Percentiles rank a stretch among this genome's conserved stretches.
phyloP scores from a whole-genome alignment of 495 filamentous ascomycete genomes.

The Penicillium maclennaniae region DNA sequence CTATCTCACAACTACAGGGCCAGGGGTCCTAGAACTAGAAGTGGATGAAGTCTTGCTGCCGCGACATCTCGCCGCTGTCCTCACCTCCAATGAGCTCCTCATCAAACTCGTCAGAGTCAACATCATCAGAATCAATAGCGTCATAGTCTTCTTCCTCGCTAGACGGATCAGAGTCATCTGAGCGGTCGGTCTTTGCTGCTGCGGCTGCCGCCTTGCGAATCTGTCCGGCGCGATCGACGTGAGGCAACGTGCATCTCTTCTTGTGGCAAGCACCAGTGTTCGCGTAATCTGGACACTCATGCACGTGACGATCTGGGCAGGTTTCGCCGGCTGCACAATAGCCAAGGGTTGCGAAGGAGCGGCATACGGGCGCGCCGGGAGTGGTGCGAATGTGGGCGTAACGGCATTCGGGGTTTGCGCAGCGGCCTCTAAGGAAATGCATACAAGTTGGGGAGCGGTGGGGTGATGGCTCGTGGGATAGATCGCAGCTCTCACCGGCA shows the following conservation, averaged over 20 bases:
- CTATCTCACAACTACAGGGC: constrained; percentile 16
- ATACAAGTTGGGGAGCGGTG: constrained; percentile 83
- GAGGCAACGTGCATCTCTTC: constrained; percentile 78
- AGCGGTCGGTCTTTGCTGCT: constrained; percentile 43
- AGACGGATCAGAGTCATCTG: constrained; percentile 71
- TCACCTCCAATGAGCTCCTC: constrained; percentile 51
- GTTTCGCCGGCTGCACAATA: constrained; percentile 81
- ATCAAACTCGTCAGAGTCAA: constrained; percentile 83
- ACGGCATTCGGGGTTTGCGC: constrained; percentile 81
- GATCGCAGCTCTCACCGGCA: constrained; percentile 78
- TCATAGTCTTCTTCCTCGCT: constrained; percentile 79
- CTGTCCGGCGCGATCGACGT: constrained; percentile 79
- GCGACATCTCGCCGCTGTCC: constrained; percentile 51
- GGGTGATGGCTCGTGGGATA: constrained; percentile 86
- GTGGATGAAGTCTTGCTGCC: constrained; percentile 67
- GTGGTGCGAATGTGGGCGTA: constrained; percentile 86
- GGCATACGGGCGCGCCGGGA: constrained; percentile 77
- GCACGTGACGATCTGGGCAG: constrained; percentile 79
- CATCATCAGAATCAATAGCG: constrained; percentile 75
- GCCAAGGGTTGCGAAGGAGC: constrained; percentile 77
- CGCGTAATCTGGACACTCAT: constrained; percentile 93
- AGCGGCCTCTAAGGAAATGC: constrained; percentile 88
- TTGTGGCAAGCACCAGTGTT: constrained; percentile 82
- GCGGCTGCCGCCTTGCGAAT: constrained; percentile 54
- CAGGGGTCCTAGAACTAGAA: constrained; percentile 34